phyloP scores from a whole-genome alignment of 1,284 basidiomycete genomes.

The Butyriboletus appendiculatus region DNA sequence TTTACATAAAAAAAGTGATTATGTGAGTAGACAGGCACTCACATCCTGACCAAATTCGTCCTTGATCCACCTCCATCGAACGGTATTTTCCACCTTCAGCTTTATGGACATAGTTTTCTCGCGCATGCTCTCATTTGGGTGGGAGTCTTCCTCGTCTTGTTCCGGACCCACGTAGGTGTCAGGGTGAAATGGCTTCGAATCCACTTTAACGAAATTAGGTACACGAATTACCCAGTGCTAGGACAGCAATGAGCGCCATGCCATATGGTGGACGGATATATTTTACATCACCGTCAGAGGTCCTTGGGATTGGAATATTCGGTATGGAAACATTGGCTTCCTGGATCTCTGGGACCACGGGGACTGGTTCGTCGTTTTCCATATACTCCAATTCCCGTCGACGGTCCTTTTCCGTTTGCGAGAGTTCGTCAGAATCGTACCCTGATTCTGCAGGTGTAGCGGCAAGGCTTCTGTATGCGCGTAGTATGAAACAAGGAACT shows the following conservation, averaged over 20 bases:
- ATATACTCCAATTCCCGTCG: conserved; percentile 77
- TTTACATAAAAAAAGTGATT: conserved; percentile 6
- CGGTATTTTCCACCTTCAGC: conserved; percentile 87
- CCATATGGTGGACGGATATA: neutral
- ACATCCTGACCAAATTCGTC: conserved; percentile 71
- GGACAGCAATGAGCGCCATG: conserved; percentile 7
- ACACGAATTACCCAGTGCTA: conserved; percentile 83
- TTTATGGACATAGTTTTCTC: conserved; percentile 80
- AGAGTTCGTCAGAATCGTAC: conserved; percentile 63
- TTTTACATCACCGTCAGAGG: conserved; percentile 70
- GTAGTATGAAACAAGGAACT: conserved; percentile 15
- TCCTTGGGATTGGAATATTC: conserved; percentile 73
- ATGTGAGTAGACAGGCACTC: conserved; percentile 31
- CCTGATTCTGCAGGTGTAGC: conserved; percentile 50
- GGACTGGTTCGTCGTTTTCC: conserved; percentile 69
- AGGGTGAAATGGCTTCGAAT: conserved; percentile 80
- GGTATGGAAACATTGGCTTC: conserved; percentile 77
- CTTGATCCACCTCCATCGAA: conserved; percentile 88
- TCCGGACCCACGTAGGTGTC: conserved; percentile 81
- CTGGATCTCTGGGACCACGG: conserved; percentile 55
- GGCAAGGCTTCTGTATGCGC: conserved; percentile 23
- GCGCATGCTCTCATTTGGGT: conserved; percentile 54
- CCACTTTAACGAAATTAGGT: conserved; percentile 83
- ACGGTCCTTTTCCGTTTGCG: conserved; percentile 66
- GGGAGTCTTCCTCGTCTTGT: conserved; percentile 67